These are phyloP conservation scores for Exophiala mesophila DNA, from an alignment of 2,329 filamentous ascomycete genomes.

Conservation along the genomic window DNA sequence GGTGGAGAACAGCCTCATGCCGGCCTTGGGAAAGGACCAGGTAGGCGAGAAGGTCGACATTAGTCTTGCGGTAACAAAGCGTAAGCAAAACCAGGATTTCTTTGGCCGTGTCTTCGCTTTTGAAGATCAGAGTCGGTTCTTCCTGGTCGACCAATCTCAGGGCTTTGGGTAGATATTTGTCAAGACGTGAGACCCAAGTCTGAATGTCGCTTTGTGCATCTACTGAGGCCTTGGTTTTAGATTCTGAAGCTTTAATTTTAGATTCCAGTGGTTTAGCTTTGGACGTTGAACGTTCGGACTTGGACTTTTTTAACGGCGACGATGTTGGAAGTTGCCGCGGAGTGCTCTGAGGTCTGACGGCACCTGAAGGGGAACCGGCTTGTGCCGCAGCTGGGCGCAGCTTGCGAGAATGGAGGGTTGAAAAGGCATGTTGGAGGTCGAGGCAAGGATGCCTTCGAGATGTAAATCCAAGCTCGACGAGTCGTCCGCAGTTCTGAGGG, in stretches of 20 bases:
- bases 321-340: too few relatives aligned
- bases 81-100: conserved; percentile 32
- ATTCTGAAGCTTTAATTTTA: too few relatives aligned
- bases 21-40: conserved; percentile 37
- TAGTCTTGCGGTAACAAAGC: conserved; percentile 28
- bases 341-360: too few relatives aligned
- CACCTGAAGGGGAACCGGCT: background rate
- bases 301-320: background rate
- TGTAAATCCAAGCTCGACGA: background rate
- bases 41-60: conserved; percentile 36
- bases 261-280: too few relatives aligned
- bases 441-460: background rate
- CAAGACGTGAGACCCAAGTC: conserved; percentile 34
- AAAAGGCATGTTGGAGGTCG: background rate
- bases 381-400: background rate
- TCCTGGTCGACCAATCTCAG: conserved; percentile 20
- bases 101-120: conserved; percentile 25
- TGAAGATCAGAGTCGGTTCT: conserved; percentile 6
- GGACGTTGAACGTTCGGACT: conserved; percentile 14
- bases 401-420: background rate
- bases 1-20: conserved; percentile 37
- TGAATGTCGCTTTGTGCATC: conserved; percentile 27
- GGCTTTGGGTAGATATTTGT: conserved; percentile 31
- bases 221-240: too few relatives aligned
- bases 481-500: background rate